Evolutionary conservation across 1,284 basidiomycete genomes (phyloP).

Genomic region (Apiotrichum domesticum): DNA sequence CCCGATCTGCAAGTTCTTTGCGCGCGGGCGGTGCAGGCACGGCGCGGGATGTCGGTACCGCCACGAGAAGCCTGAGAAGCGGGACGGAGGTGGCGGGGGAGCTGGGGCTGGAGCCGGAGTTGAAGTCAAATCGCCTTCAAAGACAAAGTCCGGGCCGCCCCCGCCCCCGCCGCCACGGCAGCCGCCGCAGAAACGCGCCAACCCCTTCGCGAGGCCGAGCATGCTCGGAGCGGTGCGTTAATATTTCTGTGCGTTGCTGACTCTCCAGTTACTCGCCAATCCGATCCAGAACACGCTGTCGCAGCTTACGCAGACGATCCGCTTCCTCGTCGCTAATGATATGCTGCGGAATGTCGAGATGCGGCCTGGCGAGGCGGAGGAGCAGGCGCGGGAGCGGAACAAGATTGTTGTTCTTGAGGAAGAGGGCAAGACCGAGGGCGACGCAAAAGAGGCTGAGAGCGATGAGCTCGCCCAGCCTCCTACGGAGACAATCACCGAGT

Average conservation of each 20-base stretch:
- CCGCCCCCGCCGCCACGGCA: slow-evolving; percentile 44
- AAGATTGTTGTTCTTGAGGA: slow-evolving; percentile 22
- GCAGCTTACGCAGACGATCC: slow-evolving; percentile 87
- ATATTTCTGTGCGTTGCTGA: background rate
- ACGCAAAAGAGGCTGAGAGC: background rate
- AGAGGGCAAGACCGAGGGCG: background rate
- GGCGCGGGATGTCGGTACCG: slow-evolving; percentile 34
- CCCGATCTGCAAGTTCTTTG: slow-evolving; percentile 36
- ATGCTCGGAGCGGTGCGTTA: slow-evolving; percentile 66
- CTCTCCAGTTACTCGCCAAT: slow-evolving; percentile 55
- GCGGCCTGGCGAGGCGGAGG: slow-evolving; percentile 67
- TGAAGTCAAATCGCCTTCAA: background rate
- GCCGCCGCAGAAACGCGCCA: slow-evolving; percentile 55
- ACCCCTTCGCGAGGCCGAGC: slow-evolving; percentile 64
- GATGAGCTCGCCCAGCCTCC: too few species aligned
- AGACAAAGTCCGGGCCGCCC: background rate
- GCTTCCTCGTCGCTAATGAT: slow-evolving; percentile 86
- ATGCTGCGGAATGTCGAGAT: slow-evolving; percentile 79
- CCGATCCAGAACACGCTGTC: slow-evolving; percentile 87
- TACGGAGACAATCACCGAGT: background rate
- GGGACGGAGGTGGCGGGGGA: background rate
- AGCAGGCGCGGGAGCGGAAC: slow-evolving; percentile 47
- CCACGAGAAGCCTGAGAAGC: slow-evolving; percentile 16
- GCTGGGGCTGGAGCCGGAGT: background rate
- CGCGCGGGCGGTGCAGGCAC: slow-evolving; percentile 33